Evolutionary conservation across 2,329 filamentous ascomycete genomes (phyloP), one percentile per base, ranked within the genome.

Genomic region (Verticillium nubilum): DNA sequence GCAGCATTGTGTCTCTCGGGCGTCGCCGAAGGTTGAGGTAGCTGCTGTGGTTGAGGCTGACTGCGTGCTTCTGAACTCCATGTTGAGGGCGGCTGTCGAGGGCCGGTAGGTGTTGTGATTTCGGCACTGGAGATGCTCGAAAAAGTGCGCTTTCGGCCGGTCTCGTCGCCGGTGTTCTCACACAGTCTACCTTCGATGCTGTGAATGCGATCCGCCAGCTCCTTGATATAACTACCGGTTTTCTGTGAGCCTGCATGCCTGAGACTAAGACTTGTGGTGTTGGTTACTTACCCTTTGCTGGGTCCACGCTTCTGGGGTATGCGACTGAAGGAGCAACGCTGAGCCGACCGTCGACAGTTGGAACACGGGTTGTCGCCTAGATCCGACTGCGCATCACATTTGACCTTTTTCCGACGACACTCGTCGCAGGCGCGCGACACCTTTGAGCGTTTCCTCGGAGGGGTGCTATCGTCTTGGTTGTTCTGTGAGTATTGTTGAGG

Each of bases 381-480:
- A 70, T 96, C 91, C 9, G 88, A 87, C 61, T 86, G 84, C 4
- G 91, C 90, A 74, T 96, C 92, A 68, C 92, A 97, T 69, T 92
- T 91, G 61, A 96, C 91, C 78, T 94, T 96, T 74, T 96, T 96
- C 59, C 92, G 84, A 52, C 92, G 83, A 70, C 92, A 96, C 70
- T 96, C 91, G 69, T 97, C 92, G 68, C 92, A 97, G 2, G 92
- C 92, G 37, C 92, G 84, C 12, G 92, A 96, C 5, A 95, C 91
- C 72, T 96, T 96, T 5, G 89, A 90, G 61, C 92, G 82, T 72
- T 95, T 95, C 63, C 88, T 80, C 0, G 88, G 88, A 15, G 87
- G 84, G 12, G 86, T 86, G 60, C 80, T 80, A 63, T 88, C 86
- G 42, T 80, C 80, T 12, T 50, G 42, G 19, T 50, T 50, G 19